phyloP scores from a whole-genome alignment of 2,329 filamentous ascomycete genomes.

The Calonectria pauciramosa region DNA sequence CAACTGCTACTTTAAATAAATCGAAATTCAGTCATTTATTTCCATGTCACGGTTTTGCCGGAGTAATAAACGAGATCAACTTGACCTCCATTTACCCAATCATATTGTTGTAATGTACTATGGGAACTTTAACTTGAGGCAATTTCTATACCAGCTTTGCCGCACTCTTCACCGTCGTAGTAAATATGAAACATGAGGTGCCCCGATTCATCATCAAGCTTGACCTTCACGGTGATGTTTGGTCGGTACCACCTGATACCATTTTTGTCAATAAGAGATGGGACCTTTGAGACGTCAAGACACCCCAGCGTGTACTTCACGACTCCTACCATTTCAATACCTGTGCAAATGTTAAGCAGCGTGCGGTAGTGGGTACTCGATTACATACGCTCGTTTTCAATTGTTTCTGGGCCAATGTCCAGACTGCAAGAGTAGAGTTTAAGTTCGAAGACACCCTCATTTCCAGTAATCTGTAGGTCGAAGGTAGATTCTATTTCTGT shows the following conservation, averaged over 20 bases:
- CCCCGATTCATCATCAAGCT: constrained; percentile 12
- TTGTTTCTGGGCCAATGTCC: constrained; percentile 1
- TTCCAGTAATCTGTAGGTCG: neutral
- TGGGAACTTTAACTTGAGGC: constrained; percentile 5
- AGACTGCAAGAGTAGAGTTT: constrained; percentile 10
- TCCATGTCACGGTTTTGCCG: too few species aligned
- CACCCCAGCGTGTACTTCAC: neutral
- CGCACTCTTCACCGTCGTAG: neutral
- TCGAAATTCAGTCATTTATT: too few species aligned
- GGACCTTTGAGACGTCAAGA: neutral
- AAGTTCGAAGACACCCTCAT: neutral
- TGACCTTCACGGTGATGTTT: neutral
- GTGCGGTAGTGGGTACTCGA: neutral
- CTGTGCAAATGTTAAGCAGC: neutral
- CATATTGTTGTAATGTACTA: neutral
- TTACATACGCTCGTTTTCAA: constrained; percentile 18
- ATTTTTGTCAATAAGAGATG: neutral
- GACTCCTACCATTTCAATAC: constrained; percentile 7
- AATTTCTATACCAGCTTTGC: constrained; percentile 11
- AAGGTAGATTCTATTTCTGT: neutral
- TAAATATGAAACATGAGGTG: constrained; percentile 7
- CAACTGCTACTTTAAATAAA: too few species aligned
- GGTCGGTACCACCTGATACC: neutral
- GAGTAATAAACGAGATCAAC: too few species aligned
- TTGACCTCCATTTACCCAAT: too few species aligned